Percentiles rank a stretch among this genome's conserved stretches.
Conservation (phyloP, 768 basidiomycete genomes). For the Lentinula detonsa region DNA sequence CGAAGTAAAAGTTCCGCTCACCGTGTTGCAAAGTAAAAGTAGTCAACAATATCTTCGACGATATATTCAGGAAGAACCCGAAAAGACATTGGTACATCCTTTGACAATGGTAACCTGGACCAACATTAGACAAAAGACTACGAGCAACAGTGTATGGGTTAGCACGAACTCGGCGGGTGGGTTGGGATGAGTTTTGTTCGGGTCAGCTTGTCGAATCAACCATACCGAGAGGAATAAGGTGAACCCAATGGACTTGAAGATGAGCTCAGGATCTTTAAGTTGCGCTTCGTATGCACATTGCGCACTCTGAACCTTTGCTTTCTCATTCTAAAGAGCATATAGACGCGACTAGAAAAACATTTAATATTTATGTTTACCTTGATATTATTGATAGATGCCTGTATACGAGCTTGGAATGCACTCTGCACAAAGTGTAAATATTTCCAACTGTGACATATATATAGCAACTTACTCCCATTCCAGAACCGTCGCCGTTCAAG, state of each 20-base stretch:
- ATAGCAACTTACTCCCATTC: conserved; percentile 63
- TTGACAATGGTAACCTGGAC: conserved; percentile 73
- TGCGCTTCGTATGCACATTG: conserved; percentile 83
- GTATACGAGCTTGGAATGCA: conserved; percentile 69
- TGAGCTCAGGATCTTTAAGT: conserved; percentile 79
- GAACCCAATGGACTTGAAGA: conserved; percentile 74
- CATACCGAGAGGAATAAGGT: conserved; percentile 90
- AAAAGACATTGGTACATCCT: conserved; percentile 81
- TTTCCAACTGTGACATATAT: background rate
- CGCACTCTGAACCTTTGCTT: conserved; percentile 61
- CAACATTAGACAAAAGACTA: background rate
- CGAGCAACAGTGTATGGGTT: background rate
- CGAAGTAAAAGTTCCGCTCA: conserved; percentile 26
- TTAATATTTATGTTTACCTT: conserved; percentile 45
- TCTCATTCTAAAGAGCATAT: conserved; percentile 45
- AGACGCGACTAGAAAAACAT: background rate
- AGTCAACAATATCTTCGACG: conserved; percentile 90
- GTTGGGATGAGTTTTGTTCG: conserved; percentile 69
- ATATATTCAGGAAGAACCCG: conserved; percentile 90
- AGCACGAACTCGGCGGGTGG: conserved; percentile 48
- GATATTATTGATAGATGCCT: conserved; percentile 68
- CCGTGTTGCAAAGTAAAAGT: conserved; percentile 79
- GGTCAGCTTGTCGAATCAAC: conserved; percentile 89
- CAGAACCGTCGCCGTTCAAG: conserved; percentile 70
- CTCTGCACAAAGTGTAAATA: conserved; percentile 32